Evolutionary conservation across 129 eudicot genomes (phyloP).

Genomic region (Artemisia argyi): DNA sequence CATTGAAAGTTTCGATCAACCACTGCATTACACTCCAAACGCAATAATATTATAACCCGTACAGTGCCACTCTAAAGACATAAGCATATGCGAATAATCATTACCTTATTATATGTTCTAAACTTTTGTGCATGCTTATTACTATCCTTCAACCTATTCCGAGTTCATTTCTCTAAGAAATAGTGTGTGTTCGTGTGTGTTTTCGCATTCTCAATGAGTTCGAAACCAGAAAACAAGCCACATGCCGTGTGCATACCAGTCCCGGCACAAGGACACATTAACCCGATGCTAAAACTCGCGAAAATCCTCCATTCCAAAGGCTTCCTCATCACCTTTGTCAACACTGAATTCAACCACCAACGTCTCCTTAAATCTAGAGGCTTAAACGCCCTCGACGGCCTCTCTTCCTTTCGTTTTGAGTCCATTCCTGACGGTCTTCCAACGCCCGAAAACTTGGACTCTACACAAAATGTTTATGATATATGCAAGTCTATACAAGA

Average conservation of each 20-base stretch:
- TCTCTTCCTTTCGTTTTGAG: slow-evolving; percentile 44
- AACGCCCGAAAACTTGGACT: slow-evolving; percentile 33
- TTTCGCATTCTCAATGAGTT: slow-evolving; percentile 8
- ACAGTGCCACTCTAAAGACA: too few relatives aligned
- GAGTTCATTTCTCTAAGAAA: neutral
- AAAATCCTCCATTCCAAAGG: slow-evolving; percentile 36
- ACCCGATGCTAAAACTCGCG: slow-evolving; percentile 40
- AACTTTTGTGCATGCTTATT: neutral
- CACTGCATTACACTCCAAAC: too few relatives aligned
- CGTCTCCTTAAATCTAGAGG: slow-evolving; percentile 44
- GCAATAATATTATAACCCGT: too few relatives aligned
- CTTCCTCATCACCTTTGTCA: slow-evolving; percentile 34
- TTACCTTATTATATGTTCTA: neutral
- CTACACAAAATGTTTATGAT: slow-evolving; percentile 41
- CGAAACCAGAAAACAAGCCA: slow-evolving; percentile 26
- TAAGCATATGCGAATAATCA: too few relatives aligned
- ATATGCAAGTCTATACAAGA: slow-evolving; percentile 28
- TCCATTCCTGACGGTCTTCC: slow-evolving; percentile 51
- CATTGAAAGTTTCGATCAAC: too few relatives aligned
- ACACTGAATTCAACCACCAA: slow-evolving; percentile 35
- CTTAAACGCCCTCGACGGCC: slow-evolving; percentile 30
- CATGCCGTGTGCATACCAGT: slow-evolving; percentile 43
- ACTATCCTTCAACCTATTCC: neutral
- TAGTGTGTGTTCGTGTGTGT: neutral
- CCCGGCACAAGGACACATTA: slow-evolving; percentile 51